Percentiles rank a stretch among this genome's conserved stretches.
phyloP scores from a whole-genome alignment of 2,329 filamentous ascomycete species.

The Coniosporium tulheliwenetii region DNA sequence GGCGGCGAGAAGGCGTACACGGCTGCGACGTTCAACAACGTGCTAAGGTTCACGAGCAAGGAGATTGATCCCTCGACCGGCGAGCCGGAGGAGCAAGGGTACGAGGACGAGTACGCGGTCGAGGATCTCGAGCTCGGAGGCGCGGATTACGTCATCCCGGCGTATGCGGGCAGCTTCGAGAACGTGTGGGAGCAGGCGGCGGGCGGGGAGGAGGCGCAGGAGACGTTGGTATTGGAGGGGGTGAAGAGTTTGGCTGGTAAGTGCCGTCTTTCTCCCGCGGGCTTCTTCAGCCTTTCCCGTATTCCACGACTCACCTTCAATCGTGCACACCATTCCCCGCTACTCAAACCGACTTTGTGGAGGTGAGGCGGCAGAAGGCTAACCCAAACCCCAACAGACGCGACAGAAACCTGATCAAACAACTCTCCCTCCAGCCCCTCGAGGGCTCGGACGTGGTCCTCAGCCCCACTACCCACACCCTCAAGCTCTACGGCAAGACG shows the following conservation, averaged over 20 bases:
- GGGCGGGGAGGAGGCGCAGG: slow-evolving; percentile 75
- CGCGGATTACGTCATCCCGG: slow-evolving; percentile 85
- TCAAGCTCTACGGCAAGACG: slow-evolving; percentile 94
- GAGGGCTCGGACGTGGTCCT: slow-evolving; percentile 87
- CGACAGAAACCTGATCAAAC: slow-evolving; percentile 80
- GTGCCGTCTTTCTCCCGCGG: slow-evolving; percentile 15
- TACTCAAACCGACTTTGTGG: too few species aligned
- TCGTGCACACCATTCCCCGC: background rate
- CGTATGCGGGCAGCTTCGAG: slow-evolving; percentile 88
- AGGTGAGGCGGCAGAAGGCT: too few species aligned
- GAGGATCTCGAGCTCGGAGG: slow-evolving; percentile 83
- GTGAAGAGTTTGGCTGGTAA: slow-evolving; percentile 86
- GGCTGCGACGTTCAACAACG: slow-evolving; percentile 71
- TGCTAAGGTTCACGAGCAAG: slow-evolving; percentile 93
- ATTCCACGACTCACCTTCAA: background rate
- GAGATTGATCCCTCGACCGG: slow-evolving; percentile 92
- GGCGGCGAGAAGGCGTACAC: slow-evolving; percentile 64
- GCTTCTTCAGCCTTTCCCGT: too few species aligned
- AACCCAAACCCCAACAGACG: slow-evolving; percentile 40
- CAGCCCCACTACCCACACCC: slow-evolving; percentile 77
- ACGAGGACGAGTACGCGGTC: slow-evolving; percentile 96
- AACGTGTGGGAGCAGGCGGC: slow-evolving; percentile 91
- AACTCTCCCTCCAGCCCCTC: slow-evolving; percentile 79
- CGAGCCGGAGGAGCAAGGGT: slow-evolving; percentile 81
- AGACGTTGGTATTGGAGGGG: slow-evolving; percentile 75